Evolutionary conservation across 2,329 filamentous ascomycete genomes (phyloP).

Genomic region (Cladophialophora yegresii): DNA sequence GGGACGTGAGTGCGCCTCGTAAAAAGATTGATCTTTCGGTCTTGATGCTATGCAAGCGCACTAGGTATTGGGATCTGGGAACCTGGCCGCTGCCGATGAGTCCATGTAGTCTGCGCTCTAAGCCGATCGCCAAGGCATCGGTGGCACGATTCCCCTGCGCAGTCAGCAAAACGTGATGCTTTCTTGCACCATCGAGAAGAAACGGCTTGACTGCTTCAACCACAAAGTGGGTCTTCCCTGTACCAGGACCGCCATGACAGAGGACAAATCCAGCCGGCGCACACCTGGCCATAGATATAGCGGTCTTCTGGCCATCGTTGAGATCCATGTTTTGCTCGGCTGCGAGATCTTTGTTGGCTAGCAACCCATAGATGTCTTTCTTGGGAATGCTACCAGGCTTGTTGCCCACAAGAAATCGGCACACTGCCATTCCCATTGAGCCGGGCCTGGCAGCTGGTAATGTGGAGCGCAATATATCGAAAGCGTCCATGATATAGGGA

Average conservation of each 20-base stretch:
- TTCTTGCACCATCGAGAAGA: constrained; percentile 8
- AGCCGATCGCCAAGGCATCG: constrained; percentile 16
- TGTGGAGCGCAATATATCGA: background rate
- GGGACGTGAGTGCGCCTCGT: background rate
- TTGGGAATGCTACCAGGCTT: background rate
- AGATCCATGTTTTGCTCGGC: constrained; percentile 12
- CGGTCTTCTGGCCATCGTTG: constrained; percentile 21
- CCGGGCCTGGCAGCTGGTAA: too few species aligned
- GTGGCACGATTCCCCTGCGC: constrained; percentile 11
- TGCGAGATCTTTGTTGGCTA: constrained; percentile 12
- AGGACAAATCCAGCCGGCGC: constrained; percentile 23
- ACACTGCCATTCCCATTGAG: background rate
- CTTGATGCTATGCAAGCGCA: constrained; percentile 23
- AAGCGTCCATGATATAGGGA: constrained; percentile 5
- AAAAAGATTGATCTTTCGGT: constrained; percentile 15
- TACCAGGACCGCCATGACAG: constrained; percentile 23
- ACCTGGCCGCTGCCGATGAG: background rate
- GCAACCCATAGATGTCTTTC: constrained; percentile 16
- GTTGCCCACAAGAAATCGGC: background rate
- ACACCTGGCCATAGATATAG: constrained; percentile 7
- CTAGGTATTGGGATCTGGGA: background rate
- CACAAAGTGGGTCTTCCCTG: constrained; percentile 24
- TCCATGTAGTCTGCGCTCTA: background rate
- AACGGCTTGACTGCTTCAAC: constrained; percentile 20
- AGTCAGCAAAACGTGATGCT: constrained; percentile 17